Conservation (phyloP, 495 filamentous ascomycete genomes). For the Neurospora intermedia region DNA sequence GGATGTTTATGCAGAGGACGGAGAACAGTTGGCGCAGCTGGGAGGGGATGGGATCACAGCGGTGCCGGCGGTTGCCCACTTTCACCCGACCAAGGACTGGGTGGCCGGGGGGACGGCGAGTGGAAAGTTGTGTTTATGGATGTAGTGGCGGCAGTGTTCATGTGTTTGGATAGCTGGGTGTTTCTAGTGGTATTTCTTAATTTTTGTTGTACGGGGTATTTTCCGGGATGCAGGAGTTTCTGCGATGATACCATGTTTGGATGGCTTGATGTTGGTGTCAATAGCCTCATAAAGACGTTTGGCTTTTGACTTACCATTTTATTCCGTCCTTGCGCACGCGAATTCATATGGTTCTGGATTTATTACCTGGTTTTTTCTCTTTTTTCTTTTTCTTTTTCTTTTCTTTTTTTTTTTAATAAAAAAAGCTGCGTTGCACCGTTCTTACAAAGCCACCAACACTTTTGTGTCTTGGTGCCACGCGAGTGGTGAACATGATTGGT, state of each 20-base stretch:
- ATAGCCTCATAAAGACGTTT: not conserved
- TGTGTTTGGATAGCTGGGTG: not conserved
- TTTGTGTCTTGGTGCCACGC: not conserved
- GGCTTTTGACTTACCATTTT: not conserved
- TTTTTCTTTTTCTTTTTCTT: too few relatives aligned
- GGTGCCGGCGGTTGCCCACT: constrained; percentile 84
- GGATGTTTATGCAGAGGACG: constrained; percentile 69
- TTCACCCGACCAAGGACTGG: constrained; percentile 84
- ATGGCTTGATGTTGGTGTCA: not conserved
- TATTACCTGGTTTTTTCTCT: too few relatives aligned
- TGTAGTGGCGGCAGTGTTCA: constrained; percentile 34
- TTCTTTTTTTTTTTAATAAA: not conserved
- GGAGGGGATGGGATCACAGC: constrained; percentile 83
- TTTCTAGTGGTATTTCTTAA: too few relatives aligned
- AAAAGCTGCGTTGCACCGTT: not conserved
- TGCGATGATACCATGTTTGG: not conserved
- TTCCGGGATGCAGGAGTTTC: not conserved
- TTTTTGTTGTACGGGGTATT: not conserved
- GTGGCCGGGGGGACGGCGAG: constrained; percentile 85
- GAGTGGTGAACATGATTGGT: not conserved
- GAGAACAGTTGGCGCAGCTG: constrained; percentile 84
- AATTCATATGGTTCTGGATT: not conserved
- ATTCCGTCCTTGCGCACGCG: not conserved
- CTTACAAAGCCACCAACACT: not conserved
- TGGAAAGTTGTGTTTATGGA: constrained; percentile 87